Evolutionary conservation across 2,329 filamentous ascomycete species (phyloP).

Genomic region (Monilinia fructigena): DNA sequence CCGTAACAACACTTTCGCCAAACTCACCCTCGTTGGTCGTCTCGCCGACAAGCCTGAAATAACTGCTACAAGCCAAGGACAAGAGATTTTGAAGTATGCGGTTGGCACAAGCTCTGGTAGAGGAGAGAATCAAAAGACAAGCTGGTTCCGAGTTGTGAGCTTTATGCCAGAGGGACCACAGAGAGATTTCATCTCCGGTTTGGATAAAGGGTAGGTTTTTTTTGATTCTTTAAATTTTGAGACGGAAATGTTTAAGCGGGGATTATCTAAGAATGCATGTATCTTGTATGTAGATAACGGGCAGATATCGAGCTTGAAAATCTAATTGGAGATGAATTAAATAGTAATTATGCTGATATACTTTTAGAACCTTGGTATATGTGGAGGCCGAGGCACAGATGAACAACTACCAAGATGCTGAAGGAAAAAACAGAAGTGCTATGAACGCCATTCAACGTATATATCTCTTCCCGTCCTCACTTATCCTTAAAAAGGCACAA

Average conservation of each 20-base stretch:
- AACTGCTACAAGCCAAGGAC: conserved; percentile 65
- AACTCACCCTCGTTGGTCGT: conserved; percentile 83
- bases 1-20: conserved; percentile 59
- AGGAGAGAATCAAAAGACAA: conserved; percentile 70
- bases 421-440: conserved; percentile 63
- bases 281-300: background rate
- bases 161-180: conserved; percentile 67
- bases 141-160: conserved; percentile 79
- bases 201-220: conserved; percentile 79
- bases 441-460: conserved; percentile 79
- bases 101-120: conserved; percentile 68
- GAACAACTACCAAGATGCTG: conserved; percentile 63
- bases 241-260: background rate
- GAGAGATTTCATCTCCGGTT: conserved; percentile 67
- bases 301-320: background rate
- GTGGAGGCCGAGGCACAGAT: conserved; percentile 80
- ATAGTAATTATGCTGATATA: conserved; percentile 21
- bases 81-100: conserved; percentile 73
- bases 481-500: background rate
- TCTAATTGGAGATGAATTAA: background rate
- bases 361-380: conserved; percentile 68
- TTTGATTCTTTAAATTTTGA: background rate
- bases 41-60: conserved; percentile 78
- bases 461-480: background rate
- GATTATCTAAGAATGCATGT: background rate